Percentiles rank a stretch among this genome's conserved stretches.
Conservation (phyloP, 768 basidiomycete genomes). For the Lenzites betulinus region DNA sequence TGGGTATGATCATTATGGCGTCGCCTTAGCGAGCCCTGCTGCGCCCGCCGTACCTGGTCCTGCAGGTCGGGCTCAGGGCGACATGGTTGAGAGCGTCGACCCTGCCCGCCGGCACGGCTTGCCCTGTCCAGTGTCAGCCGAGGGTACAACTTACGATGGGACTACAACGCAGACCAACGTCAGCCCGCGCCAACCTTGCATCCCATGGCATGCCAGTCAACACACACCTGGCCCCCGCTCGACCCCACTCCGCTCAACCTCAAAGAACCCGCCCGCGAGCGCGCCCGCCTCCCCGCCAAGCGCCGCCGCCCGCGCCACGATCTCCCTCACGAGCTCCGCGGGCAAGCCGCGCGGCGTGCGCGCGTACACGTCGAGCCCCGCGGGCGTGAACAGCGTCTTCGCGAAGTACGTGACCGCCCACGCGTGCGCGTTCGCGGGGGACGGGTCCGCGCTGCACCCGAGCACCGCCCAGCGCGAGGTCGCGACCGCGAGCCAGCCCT, state of each 20-base stretch:
- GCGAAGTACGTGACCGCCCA: conserved; percentile 42
- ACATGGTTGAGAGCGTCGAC: conserved; percentile 4
- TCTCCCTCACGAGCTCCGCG: conserved; percentile 17
- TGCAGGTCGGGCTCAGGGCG: conserved; percentile 1
- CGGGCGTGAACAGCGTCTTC: conserved; percentile 46
- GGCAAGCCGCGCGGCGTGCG: conserved; percentile 22
- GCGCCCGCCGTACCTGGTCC: background rate
- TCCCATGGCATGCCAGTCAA: background rate
- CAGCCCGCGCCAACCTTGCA: too few species aligned
- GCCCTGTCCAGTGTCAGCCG: too few species aligned
- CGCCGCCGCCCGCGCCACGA: conserved; percentile 15
- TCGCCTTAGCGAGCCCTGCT: background rate
- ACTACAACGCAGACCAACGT: too few species aligned
- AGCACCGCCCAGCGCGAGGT: conserved; percentile 45
- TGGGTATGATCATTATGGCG: background rate
- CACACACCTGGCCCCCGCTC: background rate
- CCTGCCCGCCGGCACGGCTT: conserved; percentile 5
- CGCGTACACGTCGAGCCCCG: conserved; percentile 44
- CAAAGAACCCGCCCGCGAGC: conserved; percentile 27
- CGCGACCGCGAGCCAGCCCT: conserved; percentile 38
- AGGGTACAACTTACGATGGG: too few species aligned
- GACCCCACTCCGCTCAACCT: conserved; percentile 23
- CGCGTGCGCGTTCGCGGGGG: conserved; percentile 6
- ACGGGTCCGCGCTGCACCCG: conserved; percentile 30
- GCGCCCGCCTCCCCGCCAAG: conserved; percentile 27